Percentiles rank a stretch among this genome's conserved stretches.
Conservation (phyloP, 129 eudicot genomes). For the Logfia minima region DNA sequence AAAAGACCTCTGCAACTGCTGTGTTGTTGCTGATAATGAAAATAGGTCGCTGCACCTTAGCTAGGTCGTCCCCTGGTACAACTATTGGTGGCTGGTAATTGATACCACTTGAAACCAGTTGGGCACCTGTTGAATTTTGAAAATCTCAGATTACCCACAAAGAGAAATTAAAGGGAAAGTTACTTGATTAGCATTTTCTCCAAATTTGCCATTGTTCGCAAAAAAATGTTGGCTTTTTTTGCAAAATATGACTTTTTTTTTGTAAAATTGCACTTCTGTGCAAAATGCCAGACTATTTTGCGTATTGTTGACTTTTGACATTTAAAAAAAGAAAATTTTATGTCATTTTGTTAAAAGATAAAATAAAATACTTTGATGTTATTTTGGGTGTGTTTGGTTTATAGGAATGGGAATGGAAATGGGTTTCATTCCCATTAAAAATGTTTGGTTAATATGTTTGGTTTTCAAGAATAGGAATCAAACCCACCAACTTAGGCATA, state of each 20-base stretch:
- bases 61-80: conserved; percentile 94
- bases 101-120: conserved; percentile 89
- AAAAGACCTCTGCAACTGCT: conserved; percentile 93
- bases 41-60: conserved; percentile 92
- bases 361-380: not conserved
- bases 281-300: not conserved
- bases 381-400: not conserved
- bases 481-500: not conserved
- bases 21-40: conserved; percentile 99
- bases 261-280: not conserved
- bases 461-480: not conserved
- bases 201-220: not conserved
- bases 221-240: too few relatives aligned
- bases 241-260: not conserved
- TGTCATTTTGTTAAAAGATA: not conserved
- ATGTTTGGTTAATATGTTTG: not conserved
- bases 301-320: not conserved
- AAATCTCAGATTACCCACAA: not conserved
- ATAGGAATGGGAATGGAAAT: not conserved
- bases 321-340: too few relatives aligned
- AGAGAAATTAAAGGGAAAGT: not conserved
- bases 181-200: not conserved
- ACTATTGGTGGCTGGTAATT: conserved; percentile 93
- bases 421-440: not conserved
- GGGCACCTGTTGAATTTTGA: conserved; percentile 66